Evolutionary conservation across 1,139 yeast genomes (phyloP).

Genomic region (Suhomyces anneliseae): DNA sequence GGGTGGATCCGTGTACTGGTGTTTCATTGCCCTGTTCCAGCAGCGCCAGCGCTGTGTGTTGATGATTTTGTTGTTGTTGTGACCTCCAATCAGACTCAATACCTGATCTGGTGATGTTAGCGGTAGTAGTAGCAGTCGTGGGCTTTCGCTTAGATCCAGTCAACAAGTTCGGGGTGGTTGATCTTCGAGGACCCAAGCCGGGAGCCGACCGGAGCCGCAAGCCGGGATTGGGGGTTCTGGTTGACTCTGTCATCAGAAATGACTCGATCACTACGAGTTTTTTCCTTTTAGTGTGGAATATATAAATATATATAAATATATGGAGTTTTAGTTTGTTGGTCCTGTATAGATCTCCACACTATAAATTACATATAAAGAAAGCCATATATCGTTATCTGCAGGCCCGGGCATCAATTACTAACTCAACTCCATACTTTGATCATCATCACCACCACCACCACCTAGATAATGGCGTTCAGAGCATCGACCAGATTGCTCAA

Average conservation of each 20-base stretch:
- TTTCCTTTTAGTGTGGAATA: too few species aligned
- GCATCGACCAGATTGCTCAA: background rate
- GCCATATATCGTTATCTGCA: too few species aligned
- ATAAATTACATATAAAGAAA: too few species aligned
- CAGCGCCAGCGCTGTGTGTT: slow-evolving; percentile 1
- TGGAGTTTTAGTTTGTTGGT: too few species aligned
- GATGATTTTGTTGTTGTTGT: background rate
- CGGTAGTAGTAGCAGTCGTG: slow-evolving; percentile 12
- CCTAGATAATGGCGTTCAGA: background rate
- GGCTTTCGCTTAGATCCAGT: slow-evolving; percentile 7
- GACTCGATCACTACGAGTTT: too few species aligned
- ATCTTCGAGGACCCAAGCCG: slow-evolving; percentile 1
- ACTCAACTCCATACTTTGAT: too few species aligned
- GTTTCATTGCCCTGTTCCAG: background rate
- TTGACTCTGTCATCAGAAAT: too few species aligned
- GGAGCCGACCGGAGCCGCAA: background rate
- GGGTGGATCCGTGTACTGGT: background rate
- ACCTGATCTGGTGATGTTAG: slow-evolving; percentile 9
- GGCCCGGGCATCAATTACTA: too few species aligned
- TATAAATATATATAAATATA: too few species aligned
- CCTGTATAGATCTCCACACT: too few species aligned
- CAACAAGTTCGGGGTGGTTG: slow-evolving; percentile 6
- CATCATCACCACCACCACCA: background rate
- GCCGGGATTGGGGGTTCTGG: background rate
- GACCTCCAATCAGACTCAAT: background rate